Evolutionary conservation across 1,139 yeast genomes (phyloP).

Genomic region (Kodamaea derodonti): DNA sequence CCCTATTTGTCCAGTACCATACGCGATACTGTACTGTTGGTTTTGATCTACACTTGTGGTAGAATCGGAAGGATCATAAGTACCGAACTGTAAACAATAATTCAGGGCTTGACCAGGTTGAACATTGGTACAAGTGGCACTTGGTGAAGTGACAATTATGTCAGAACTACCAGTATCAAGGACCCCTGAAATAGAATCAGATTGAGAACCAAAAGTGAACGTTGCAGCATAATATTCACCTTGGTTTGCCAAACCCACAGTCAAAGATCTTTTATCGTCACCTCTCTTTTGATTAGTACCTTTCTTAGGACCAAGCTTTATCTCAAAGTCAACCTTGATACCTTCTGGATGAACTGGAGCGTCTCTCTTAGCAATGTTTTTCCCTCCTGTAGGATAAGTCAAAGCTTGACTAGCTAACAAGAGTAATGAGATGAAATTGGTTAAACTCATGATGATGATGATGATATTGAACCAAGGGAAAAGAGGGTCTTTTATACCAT

Average conservation of each 20-base stretch:
- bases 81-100: slow-evolving; percentile 10
- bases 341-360: slow-evolving; percentile 1
- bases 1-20: slow-evolving; percentile 9
- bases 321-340: slow-evolving; percentile 2
- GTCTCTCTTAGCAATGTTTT: slow-evolving; percentile 1
- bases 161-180: slow-evolving; percentile 20
- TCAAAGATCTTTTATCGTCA: not conserved
- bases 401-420: not conserved
- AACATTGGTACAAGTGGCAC: not conserved
- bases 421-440: not conserved
- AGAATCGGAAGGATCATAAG: slow-evolving; percentile 11
- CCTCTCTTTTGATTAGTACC: not conserved
- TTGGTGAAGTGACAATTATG: slow-evolving; percentile 12
- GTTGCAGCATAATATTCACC: slow-evolving; percentile 5
- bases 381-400: not conserved
- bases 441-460: too few relatives aligned
- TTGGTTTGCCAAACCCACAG: slow-evolving; percentile 1
- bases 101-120: not conserved
- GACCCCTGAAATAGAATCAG: slow-evolving; percentile 7
- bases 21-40: slow-evolving; percentile 5
- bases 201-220: slow-evolving; percentile 9
- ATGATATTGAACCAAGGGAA: too few relatives aligned
- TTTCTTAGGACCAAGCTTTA: not conserved
- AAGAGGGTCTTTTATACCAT: too few relatives aligned
- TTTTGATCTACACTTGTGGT: slow-evolving; percentile 4